phyloP scores from a whole-genome alignment of 441 rosid genomes.

The Bocquillonia castaneifolia region DNA sequence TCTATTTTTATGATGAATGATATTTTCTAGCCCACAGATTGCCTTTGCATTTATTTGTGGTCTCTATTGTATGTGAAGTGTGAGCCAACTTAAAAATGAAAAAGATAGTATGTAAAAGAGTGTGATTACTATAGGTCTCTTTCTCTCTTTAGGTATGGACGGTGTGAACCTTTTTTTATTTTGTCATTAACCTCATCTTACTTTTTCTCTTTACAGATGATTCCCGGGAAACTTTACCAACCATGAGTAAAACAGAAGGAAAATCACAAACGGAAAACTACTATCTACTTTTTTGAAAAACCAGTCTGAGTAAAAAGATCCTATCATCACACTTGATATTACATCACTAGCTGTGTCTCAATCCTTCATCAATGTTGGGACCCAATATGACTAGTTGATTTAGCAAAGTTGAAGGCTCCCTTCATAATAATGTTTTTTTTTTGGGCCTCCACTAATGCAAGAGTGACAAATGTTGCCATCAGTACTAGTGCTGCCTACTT shows the following conservation, averaged over 20 bases:
- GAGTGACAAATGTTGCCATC: constrained; percentile 21
- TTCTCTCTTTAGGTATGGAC: constrained; percentile 24
- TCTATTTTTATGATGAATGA: neutral
- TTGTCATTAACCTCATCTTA: constrained; percentile 11
- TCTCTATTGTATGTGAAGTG: constrained; percentile 9
- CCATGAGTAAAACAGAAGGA: constrained; percentile 16
- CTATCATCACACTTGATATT: constrained; percentile 12
- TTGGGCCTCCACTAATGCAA: constrained; percentile 22
- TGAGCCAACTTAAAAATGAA: constrained; percentile 12
- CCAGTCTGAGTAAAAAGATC: constrained; percentile 18
- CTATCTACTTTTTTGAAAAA: constrained; percentile 16
- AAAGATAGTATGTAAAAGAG: constrained; percentile 14
- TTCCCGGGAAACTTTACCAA: constrained; percentile 24
- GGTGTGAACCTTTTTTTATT: constrained; percentile 16
- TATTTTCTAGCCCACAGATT: constrained; percentile 14
- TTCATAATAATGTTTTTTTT: constrained; percentile 14
- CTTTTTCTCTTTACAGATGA: constrained; percentile 13
- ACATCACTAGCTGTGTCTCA: constrained; percentile 21
- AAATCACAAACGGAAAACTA: constrained; percentile 13
- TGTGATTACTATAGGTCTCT: constrained; percentile 10
- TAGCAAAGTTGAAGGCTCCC: constrained; percentile 23
- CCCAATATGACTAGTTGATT: constrained; percentile 18
- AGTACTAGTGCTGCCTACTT: constrained; percentile 11
- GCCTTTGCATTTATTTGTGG: constrained; percentile 21
- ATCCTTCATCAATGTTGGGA: constrained; percentile 21